These are phyloP conservation scores for Tremella mesenterica DNA, from an alignment of 768 basidiomycete genomes.

Conservation along the genomic window DNA sequence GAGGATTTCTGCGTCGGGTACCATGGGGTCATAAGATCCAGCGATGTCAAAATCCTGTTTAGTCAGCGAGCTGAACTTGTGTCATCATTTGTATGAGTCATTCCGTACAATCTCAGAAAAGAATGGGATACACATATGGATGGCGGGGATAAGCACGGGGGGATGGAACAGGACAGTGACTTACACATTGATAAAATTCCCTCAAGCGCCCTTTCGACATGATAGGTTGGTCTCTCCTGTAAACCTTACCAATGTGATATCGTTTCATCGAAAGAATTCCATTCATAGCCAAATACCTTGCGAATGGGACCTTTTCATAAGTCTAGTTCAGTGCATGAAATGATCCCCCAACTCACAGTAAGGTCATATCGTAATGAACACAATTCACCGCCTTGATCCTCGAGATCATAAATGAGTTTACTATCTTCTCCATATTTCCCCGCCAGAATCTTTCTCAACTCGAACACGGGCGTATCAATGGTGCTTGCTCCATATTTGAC, in stretches of 20 bases:
- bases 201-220: conserved; percentile 98
- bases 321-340: neutral
- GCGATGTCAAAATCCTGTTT: conserved; percentile 96
- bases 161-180: conserved; percentile 48
- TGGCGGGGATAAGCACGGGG: too few species aligned
- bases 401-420: conserved; percentile 93
- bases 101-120: neutral
- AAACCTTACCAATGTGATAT: conserved; percentile 99
- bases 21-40: conserved; percentile 90
- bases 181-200: conserved; percentile 96
- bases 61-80: too few species aligned
- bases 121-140: too few species aligned
- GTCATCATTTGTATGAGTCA: neutral
- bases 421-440: conserved; percentile 94
- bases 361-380: conserved; percentile 91
- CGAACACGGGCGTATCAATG: conserved; percentile 97
- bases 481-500: conserved; percentile 79
- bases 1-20: conserved; percentile 88
- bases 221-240: conserved; percentile 88
- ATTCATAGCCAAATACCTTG: conserved; percentile 89
- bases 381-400: conserved; percentile 95
- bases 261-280: conserved; percentile 68
- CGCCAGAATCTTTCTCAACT: conserved; percentile 87
- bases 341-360: conserved; percentile 52
- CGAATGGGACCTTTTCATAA: conserved; percentile 62